Percentiles rank a stretch among this genome's conserved stretches.
phyloP scores from a whole-genome alignment of 768 basidiomycete genomes.

The Podaxis mareebaensis region DNA sequence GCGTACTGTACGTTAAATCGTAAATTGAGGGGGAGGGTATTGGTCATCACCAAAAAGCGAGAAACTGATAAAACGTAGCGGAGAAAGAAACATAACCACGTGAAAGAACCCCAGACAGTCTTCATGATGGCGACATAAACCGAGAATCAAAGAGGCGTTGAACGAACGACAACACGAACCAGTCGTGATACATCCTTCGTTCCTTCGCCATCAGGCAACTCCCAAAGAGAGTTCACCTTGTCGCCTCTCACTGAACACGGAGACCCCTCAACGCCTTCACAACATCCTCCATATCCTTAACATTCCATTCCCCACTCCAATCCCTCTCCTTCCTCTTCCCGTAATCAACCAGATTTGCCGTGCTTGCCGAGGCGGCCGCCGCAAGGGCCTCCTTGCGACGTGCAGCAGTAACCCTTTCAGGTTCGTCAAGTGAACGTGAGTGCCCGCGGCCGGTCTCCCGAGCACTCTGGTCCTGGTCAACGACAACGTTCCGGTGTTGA shows the following conservation, averaged over 20 bases:
- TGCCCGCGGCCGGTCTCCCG: background rate
- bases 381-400: conserved; percentile 1
- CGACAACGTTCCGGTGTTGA: background rate
- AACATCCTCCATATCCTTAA: conserved; percentile 36
- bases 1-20: no score
- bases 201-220: background rate
- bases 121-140: background rate
- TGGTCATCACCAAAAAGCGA: background rate
- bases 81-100: background rate
- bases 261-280: conserved; percentile 30
- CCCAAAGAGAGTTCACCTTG: background rate
- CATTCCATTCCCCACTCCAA: conserved; percentile 42
- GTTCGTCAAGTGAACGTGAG: conserved; percentile 7
- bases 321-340: conserved; percentile 34
- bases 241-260: conserved; percentile 20
- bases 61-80: background rate
- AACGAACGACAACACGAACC: background rate
- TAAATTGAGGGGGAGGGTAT: no score
- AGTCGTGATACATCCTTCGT: background rate
- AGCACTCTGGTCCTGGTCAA: conserved; percentile 2
- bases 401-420: background rate
- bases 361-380: background rate
- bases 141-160: background rate
- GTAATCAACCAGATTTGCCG: conserved; percentile 18
- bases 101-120: background rate